phyloP scores from a whole-genome alignment of 2,329 filamentous ascomycete species.

The Ophiostoma montium region DNA sequence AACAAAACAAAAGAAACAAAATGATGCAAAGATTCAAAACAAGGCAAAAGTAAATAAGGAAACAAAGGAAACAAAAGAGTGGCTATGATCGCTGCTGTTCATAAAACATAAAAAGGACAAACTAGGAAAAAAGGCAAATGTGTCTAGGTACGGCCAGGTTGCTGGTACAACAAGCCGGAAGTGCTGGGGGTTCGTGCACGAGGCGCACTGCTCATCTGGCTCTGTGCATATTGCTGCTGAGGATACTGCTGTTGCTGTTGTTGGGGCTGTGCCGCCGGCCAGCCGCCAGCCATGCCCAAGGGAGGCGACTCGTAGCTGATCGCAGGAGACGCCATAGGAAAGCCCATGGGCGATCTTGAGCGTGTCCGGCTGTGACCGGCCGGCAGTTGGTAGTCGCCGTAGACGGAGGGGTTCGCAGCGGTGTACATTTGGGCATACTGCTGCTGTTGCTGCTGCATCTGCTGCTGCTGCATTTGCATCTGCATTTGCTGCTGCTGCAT shows the following conservation, averaged over 20 bases:
- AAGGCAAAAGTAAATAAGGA: too few species aligned
- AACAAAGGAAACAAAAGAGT: not conserved
- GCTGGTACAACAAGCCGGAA: constrained; percentile 14
- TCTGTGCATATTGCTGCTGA: constrained; percentile 11
- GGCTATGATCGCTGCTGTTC: not conserved
- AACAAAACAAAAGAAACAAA: not conserved
- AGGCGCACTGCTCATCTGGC: constrained; percentile 12
- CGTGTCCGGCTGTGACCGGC: constrained; percentile 10
- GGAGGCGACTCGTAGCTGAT: constrained; percentile 10
- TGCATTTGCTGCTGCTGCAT: constrained; percentile 20
- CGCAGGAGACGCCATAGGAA: not conserved
- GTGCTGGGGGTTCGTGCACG: constrained; percentile 9
- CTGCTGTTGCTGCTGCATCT: constrained; percentile 18
- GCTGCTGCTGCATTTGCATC: constrained; percentile 18
- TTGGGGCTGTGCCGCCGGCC: constrained; percentile 9
- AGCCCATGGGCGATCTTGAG: not conserved
- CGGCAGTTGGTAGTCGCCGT: constrained; percentile 13
- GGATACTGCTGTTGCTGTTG: constrained; percentile 5
- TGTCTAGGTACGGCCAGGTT: constrained; percentile 17
- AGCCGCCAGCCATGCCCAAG: constrained; percentile 10
- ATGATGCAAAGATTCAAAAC: too few species aligned
- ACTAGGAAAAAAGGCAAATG: too few species aligned
- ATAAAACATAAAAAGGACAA: not conserved
- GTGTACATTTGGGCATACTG: constrained; percentile 13
- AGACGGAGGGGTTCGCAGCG: not conserved